Base-by-base conservation (phyloP, 1,284 basidiomycete genomes). In the Pholiota adiposa region DNA sequence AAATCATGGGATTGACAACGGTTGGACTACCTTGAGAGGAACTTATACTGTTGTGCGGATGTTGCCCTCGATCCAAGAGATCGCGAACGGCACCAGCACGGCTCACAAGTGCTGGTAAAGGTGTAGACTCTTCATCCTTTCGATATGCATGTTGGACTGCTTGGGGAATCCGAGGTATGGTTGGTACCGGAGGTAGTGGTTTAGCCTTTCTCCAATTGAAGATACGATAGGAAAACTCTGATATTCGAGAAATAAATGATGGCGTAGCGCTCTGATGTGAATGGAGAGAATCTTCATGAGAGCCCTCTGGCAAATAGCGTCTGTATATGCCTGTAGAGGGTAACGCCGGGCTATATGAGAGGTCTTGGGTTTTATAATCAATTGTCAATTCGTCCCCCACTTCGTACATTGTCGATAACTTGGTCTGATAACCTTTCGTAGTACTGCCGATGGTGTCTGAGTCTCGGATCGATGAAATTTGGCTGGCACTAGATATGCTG, bases 181-280 rank as follows among this genome's bases (percentile, higher is more conserved):
- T 73, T 16, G 85, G 85, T 18, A 87, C 76, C 0, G 83, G 84
- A 5, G 86, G 85, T 19, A 87, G 70, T 4, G 84, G 83, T 67
- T 87, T 86, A 3, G 60, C 52, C 55, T 71, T 78, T 63, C 76
- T 72, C 78, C 80, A 78, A n/a, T 73, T 67, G 33, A 82, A 65
- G 23, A 76, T 69, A 33, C 75, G 73, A 23, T 80, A 56, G 25
- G 79, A 77, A 27, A 71, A 66, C 19, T 74, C 74, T 7, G 82
- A 80, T 57, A 82, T 69, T 19, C 75, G 72, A 14, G 83, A 83
- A 16, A 86, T 75, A 60, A 85, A 75, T 3, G 83, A 84, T 7
- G 82, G 75, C 2, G 78, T 78, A 52, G 73, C 72, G 64, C 80
- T 84, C 67, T 70, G 81, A 27, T 72, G 72, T 6, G 84, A 84